Base-by-base conservation (phyloP, 257 asterid genomes). In the Nicotiana obtusifolia region DNA sequence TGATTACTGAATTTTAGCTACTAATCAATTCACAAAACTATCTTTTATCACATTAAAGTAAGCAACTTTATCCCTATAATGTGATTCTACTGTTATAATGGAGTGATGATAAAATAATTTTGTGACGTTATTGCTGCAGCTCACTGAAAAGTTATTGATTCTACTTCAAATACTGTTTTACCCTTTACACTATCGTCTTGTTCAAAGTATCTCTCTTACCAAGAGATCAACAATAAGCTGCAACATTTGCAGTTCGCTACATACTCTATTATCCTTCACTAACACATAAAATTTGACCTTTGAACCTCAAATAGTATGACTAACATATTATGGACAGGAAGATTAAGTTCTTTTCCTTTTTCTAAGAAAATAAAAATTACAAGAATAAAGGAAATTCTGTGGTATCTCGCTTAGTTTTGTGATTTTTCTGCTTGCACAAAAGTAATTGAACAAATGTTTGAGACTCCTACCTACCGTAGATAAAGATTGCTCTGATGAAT, bases 401-500 rank as follows among this genome's bases (percentile, higher is more conserved):
- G 41, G 41, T 35, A 35, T 33, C 37, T 35, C 5, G 41, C 41
- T 35, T 35, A 35, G 33, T 71, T 84, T 52, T 66, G 81, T 66
- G 86, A 64, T 78, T 84, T 47, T 15, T 86, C 82, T 80, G 60
- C 84, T 19, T 88, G 85, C 81, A 92, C 68, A 60, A 93, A 88
- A 54, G 88, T 91, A 78, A 37, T 37, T 37, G 3, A 93, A 96
- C 86, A 90, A 92, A 26, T 84, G 47, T 68, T 94, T 91, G 83
- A 94, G 95, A 71, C 89, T 7, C 44, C 3, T 8, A 79, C 71
- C 85, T 82, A 64, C 88, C 92, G 84, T 88, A 92, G 71, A 87
- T 89, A 35, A 92, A 92, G 98, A 97, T 11, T 97, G 80, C 84
- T 92, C 97, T 7, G 91, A 75, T 92, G 97, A 87, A 91, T 37